Base-by-base conservation (phyloP, 2,329 filamentous ascomycete genomes). In the Alternaria metachromatica region DNA sequence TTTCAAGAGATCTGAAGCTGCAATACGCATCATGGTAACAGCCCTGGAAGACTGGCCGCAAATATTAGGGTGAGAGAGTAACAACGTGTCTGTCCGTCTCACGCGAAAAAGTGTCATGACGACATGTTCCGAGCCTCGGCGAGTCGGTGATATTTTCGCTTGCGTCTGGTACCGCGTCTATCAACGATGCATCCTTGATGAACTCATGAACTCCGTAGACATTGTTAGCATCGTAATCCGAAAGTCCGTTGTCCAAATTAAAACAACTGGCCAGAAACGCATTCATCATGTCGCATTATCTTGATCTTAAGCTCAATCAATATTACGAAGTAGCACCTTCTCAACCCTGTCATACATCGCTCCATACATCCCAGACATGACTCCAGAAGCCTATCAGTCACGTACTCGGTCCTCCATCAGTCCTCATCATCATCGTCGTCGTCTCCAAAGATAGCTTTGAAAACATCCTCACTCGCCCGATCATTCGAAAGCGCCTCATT, bases 381-480 rank as follows among this genome's bases (percentile, higher is more conserved):
- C 37, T 2, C 33, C 33, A 18, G n/a, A 41, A 41, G 9, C 37
- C 37, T 18, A 15, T 0, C 13, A 46, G 9, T 46, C 12, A 13
- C 11, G 20, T 46, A 15, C 1, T 9, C 44, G 12, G 20, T 21
- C 9, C 13, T 45, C 18, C 25, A 18, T 63, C 33, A 63, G 21
- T 69, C 66, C 6, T 74, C 67, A 10, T 71, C 67, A 10, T 71
- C 69, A 44, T 93, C 91, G 68, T 91, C 90, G 74, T 92, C 92
- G 77, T 94, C 93, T 6, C 94, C 95, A 86, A 98, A 98, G 28
- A 98, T 94, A n/a, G 93, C 92, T 70, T 88, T 92, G 72, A 97
- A 94, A 0, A 97, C 90, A 46, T 92, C 92, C 53, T 94, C 92
- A 15, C 91, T 89, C 1, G 94, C 92, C 58, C 88, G 86, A 72